These are phyloP conservation scores for Sphaceloma murrayae DNA, from an alignment of 2,329 filamentous ascomycete species.

Conservation along the genomic window DNA sequence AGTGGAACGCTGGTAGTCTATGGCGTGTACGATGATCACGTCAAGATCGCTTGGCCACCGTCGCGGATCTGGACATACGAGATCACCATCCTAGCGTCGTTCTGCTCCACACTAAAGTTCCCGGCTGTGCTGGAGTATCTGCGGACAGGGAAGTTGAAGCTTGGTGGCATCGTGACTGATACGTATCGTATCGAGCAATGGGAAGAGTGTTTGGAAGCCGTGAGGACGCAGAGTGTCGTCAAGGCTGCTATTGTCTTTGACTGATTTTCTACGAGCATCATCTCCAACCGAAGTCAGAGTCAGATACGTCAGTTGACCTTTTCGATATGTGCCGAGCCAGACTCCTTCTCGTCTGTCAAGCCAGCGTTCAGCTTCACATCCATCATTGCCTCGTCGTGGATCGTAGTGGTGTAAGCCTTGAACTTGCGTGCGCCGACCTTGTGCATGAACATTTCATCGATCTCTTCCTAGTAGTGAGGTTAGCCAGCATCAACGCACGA, in stretches of 20 bases:
- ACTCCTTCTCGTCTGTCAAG: slow-evolving; percentile 4
- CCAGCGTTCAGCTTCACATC: slow-evolving; percentile 10
- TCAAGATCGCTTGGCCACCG: slow-evolving; percentile 57
- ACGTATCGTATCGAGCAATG: slow-evolving; percentile 64
- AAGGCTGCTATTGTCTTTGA: slow-evolving; percentile 53
- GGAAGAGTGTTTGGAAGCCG: slow-evolving; percentile 58
- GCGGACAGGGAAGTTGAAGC: slow-evolving; percentile 51
- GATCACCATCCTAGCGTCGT: slow-evolving; percentile 63
- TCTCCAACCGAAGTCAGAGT: no score
- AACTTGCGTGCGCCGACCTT: slow-evolving; percentile 13
- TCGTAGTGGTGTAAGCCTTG: slow-evolving; percentile 12
- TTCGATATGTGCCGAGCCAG: neutral
- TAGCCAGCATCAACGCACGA: no score
- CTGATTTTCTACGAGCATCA: no score
- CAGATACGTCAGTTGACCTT: neutral
- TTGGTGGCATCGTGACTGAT: slow-evolving; percentile 63
- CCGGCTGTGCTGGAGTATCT: slow-evolving; percentile 32
- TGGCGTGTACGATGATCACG: slow-evolving; percentile 56
- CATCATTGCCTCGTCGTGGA: slow-evolving; percentile 15
- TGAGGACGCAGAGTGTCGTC: slow-evolving; percentile 62
- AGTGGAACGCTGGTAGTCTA: slow-evolving; percentile 65
- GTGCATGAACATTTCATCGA: slow-evolving; percentile 18
- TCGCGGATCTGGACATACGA: slow-evolving; percentile 59
- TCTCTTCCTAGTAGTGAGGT: no score
- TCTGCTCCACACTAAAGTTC: slow-evolving; percentile 53